A percentile compares a stretch with the other conserved stretches of the same genome.
phyloP scores from a whole-genome alignment of 108 stramenopile genomes.

The Epithemia pelagica region DNA sequence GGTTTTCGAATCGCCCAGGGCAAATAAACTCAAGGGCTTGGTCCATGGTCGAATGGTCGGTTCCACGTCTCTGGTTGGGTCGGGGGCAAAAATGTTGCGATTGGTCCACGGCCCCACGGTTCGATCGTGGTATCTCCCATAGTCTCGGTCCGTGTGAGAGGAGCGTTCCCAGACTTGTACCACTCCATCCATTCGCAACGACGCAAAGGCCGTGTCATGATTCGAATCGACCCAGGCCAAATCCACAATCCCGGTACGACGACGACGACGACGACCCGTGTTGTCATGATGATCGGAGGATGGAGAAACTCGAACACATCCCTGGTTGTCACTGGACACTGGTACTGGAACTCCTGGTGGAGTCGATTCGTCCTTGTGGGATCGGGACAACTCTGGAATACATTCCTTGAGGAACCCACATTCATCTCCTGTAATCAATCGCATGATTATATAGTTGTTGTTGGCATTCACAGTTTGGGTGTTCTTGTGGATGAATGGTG shows the following conservation, averaged over 20 bases:
- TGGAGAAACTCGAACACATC: too few relatives aligned
- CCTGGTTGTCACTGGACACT: neutral
- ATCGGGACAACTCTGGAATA: constrained; percentile 49
- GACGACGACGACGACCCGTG: constrained; percentile 14
- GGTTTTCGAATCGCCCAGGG: neutral
- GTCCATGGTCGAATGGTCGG: neutral
- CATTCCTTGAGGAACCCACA: constrained; percentile 77
- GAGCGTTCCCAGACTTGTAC: constrained; percentile 52
- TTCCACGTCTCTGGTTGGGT: neutral
- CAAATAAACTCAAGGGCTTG: constrained; percentile 19
- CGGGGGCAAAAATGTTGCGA: constrained; percentile 5
- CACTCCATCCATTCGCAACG: constrained; percentile 52
- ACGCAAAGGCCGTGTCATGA: constrained; percentile 32
- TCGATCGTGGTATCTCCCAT: neutral
- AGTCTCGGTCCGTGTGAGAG: constrained; percentile 3
- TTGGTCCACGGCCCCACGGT: constrained; percentile 3
- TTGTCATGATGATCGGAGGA: too few relatives aligned
- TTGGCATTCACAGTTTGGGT: neutral
- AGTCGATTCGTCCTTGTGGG: constrained; percentile 2
- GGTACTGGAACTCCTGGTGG: neutral
- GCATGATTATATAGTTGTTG: constrained; percentile 37
- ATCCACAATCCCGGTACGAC: constrained; percentile 52
- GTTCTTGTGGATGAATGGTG: neutral
- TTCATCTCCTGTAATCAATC: constrained; percentile 82
- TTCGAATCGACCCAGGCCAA: constrained; percentile 29